Percentiles rank a stretch among this genome's conserved stretches.
Evolutionary conservation across 768 basidiomycete genomes (phyloP).

Genomic region (Boletus rex-veris): DNA sequence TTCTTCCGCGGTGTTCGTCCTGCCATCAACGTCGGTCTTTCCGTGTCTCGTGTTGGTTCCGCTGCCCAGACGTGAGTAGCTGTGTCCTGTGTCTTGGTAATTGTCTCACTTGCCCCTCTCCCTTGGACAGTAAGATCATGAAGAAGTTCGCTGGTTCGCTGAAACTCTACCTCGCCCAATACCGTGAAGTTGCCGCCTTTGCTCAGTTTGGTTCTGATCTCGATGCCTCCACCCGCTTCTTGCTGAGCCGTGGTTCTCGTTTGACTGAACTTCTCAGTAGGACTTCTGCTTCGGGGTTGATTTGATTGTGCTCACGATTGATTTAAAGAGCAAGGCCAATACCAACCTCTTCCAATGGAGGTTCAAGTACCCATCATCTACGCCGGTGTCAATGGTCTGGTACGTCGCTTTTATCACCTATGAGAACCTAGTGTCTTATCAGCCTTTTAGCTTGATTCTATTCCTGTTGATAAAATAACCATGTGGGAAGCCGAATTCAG

Average conservation of each 20-base stretch:
- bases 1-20: conserved; percentile 99
- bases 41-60: conserved; percentile 99
- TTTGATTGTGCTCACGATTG: conserved; percentile 11
- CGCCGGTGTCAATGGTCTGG: conserved; percentile 99
- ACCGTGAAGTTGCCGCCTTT: conserved; percentile 99
- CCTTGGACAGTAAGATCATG: conserved; percentile 81
- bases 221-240: conserved; percentile 98
- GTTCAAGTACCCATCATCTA: conserved; percentile 98
- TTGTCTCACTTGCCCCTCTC: not conserved
- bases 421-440: not conserved
- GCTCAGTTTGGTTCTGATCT: conserved; percentile 99
- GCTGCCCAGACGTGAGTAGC: conserved; percentile 94
- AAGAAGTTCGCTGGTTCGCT: conserved; percentile 99
- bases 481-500: conserved; percentile 94
- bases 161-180: conserved; percentile 99
- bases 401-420: conserved; percentile 36
- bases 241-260: conserved; percentile 96
- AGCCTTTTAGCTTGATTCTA: conserved; percentile 71
- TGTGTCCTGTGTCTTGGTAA: not conserved
- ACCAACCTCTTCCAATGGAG: conserved; percentile 92
- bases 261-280: conserved; percentile 91
- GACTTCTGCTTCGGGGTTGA: conserved; percentile 18
- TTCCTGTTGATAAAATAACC: conserved; percentile 93
- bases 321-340: conserved; percentile 90
- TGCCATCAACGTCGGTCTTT: conserved; percentile 99